These are phyloP conservation scores for Rhodosporidiobolus odoratus DNA, from an alignment of 768 basidiomycete genomes.

Conservation along the genomic window DNA sequence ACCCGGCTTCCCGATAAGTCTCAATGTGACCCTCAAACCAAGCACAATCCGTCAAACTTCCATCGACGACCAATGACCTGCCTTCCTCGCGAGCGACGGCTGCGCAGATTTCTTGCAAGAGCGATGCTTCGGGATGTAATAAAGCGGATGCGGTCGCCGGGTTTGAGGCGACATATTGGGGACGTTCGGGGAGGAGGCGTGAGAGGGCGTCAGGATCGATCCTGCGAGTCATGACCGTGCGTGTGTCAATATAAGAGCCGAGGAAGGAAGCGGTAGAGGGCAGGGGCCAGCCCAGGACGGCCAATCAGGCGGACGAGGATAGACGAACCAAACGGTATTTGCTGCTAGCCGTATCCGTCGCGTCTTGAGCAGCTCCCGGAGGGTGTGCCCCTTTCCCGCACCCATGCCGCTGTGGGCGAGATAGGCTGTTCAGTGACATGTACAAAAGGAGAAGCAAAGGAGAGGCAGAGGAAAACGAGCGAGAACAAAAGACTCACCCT, in stretches of 20 bases:
- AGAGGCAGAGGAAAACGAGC: not conserved
- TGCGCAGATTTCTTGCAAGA: slow-evolving; percentile 43
- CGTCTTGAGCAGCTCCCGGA: slow-evolving; percentile 37
- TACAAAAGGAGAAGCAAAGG: not conserved
- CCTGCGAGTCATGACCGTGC: slow-evolving; percentile 35
- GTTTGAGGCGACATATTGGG: slow-evolving; percentile 38
- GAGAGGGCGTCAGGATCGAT: slow-evolving; percentile 44
- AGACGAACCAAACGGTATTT: slow-evolving; percentile 42
- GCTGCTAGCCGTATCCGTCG: slow-evolving; percentile 35
- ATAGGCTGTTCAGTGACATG: no score
- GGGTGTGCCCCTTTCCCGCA: slow-evolving; percentile 43
- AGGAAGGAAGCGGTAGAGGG: not conserved
- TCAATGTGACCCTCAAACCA: slow-evolving; percentile 43
- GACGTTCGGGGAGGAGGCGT: slow-evolving; percentile 42
- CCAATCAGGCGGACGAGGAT: not conserved
- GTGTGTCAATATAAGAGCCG: not conserved
- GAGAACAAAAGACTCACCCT: slow-evolving; percentile 34
- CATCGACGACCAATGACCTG: slow-evolving; percentile 42
- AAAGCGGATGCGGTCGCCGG: slow-evolving; percentile 34
- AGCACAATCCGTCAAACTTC: slow-evolving; percentile 40
- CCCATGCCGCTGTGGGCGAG: slow-evolving; percentile 35
- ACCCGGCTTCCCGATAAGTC: slow-evolving; percentile 30
- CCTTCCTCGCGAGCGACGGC: slow-evolving; percentile 32
- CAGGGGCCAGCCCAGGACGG: no score
- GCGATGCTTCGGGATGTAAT: slow-evolving; percentile 43